Evolutionary conservation across 768 basidiomycete species (phyloP), one percentile per base, ranked within the genome.

Genomic region (Russula foetens): DNA sequence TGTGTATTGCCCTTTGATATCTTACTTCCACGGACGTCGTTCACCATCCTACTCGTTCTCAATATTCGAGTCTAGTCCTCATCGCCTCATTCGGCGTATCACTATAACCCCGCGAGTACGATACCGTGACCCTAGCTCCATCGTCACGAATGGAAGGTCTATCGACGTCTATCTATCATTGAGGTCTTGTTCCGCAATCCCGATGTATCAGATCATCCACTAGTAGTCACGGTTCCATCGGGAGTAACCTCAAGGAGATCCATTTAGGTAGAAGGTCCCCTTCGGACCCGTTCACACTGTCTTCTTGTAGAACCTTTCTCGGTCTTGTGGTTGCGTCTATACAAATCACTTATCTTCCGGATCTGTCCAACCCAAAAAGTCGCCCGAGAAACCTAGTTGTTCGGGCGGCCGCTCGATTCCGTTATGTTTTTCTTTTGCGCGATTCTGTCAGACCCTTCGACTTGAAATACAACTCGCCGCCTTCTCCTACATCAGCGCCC

Each of bases 401-500:
- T 17, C n/a, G 45, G 45, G 58, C 58, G 58, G 33, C 52, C 58
- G 52, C 45, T 23, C 33, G 35, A 7, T 29, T 48, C 58, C 45
- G 58, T 47, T 19, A 6, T 39, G 26, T n/a, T n/a, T 43, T 26
- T 50, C n/a, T 50, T n/a, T 31, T 28, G 47, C n/a, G 46, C 19
- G n/a, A 48, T 24, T 45, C 31, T 23, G 31, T 21, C 19, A 53
- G 29, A 52, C 9, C 44, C 56, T 35, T 62, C 50, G 44, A 62
- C 44, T 11, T 29, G 29, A 46, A 46, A 31, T 52, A 6, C 17
- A 19, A 43, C 21, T 38, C 44, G 45, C 29, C 47, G 35, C 41
- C 26, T 6, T 26, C 15, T 0, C 12, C 4, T n/a, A 33, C 8
- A 15, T 24, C 19, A 26, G 48, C 15, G 23, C 33, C 43, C n/a